A percentile compares a stretch with the other conserved stretches of the same genome.
Conservation (phyloP, 2,329 filamentous ascomycete species). For the Monosporascus ibericus region DNA sequence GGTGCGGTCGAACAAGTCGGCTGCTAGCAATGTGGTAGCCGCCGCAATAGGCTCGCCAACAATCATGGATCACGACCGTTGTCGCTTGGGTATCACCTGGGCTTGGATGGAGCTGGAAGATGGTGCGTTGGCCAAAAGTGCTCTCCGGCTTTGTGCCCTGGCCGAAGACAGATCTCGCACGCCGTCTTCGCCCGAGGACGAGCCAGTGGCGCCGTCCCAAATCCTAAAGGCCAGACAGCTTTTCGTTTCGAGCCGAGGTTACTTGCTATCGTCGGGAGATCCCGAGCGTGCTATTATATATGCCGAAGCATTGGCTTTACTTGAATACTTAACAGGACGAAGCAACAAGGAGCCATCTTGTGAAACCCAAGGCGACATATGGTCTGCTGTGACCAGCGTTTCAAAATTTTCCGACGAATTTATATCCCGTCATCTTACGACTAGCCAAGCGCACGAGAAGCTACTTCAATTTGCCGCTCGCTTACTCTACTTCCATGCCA, state of each 20-base stretch:
- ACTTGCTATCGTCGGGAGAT: slow-evolving; percentile 46
- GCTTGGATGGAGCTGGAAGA: slow-evolving; percentile 59
- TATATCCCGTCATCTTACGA: slow-evolving; percentile 26
- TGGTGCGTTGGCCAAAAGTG: slow-evolving; percentile 27
- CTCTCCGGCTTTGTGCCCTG: slow-evolving; percentile 34
- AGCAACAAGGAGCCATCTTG: slow-evolving; percentile 38
- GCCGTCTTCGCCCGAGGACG: slow-evolving; percentile 7
- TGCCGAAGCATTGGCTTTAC: slow-evolving; percentile 57
- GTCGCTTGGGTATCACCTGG: slow-evolving; percentile 54
- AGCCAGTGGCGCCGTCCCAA: slow-evolving; percentile 26
- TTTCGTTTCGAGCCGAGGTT: slow-evolving; percentile 49
- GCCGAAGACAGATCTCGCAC: slow-evolving; percentile 24
- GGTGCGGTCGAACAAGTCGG: slow-evolving; percentile 46
- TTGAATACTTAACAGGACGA: slow-evolving; percentile 56
- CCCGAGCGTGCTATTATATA: slow-evolving; percentile 44
- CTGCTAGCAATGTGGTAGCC: slow-evolving; percentile 58
- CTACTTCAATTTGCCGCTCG: slow-evolving; percentile 63
- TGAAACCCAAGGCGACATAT: slow-evolving; percentile 48
- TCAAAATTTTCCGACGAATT: slow-evolving; percentile 38
- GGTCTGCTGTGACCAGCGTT: slow-evolving; percentile 38
- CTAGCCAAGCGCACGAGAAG: slow-evolving; percentile 46
- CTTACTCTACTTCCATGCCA: slow-evolving; percentile 62
- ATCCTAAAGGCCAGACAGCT: slow-evolving; percentile 49
- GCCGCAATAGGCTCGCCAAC: slow-evolving; percentile 48
- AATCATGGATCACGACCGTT: slow-evolving; percentile 15